A percentile compares a stretch with the other conserved stretches of the same genome.
Conservation (phyloP, 2,329 filamentous ascomycete species). For the Paraphoma sp. region DNA sequence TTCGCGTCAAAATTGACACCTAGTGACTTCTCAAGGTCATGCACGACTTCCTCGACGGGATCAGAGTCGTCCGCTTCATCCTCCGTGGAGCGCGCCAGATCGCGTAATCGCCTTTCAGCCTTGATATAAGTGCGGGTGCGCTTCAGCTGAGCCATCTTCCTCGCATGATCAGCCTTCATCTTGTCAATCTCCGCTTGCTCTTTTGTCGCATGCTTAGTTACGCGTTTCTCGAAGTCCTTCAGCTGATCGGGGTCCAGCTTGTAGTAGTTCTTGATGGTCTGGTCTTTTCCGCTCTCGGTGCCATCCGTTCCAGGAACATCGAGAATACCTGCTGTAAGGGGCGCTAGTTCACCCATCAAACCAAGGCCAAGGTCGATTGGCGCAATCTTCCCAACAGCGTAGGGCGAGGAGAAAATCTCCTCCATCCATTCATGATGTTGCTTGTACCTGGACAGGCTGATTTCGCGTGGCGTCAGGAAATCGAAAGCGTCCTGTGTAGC, state of each 20-base stretch:
- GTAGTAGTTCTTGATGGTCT: constrained; percentile 62
- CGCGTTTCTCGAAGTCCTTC: constrained; percentile 82
- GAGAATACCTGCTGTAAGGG: constrained; percentile 85
- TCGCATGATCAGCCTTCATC: constrained; percentile 80
- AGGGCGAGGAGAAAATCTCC: constrained; percentile 90
- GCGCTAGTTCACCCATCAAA: constrained; percentile 75
- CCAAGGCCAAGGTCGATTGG: constrained; percentile 88
- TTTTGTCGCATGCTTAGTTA: constrained; percentile 72
- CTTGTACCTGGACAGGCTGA: constrained; percentile 84
- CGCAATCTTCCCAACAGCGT: constrained; percentile 81
- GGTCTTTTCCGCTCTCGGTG: constrained; percentile 29
- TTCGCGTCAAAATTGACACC: constrained; percentile 71
- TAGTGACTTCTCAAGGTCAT: constrained; percentile 74
- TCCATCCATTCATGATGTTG: constrained; percentile 99
- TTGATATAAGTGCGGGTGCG: constrained; percentile 72
- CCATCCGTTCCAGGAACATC: constrained; percentile 58
- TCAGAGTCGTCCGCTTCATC: constrained; percentile 35
- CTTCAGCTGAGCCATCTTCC: constrained; percentile 76
- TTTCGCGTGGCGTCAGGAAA: constrained; percentile 84
- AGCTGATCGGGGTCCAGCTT: constrained; percentile 78
- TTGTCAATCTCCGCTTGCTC: constrained; percentile 83
- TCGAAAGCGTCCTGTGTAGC: constrained; percentile 88
- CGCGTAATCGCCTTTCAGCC: constrained; percentile 78
- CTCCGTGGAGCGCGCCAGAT: constrained; percentile 59
- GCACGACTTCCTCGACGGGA: constrained; percentile 75